Evolutionary conservation across 2,329 filamentous ascomycete genomes (phyloP), one percentile per base, ranked within the genome.

Genomic region (Talaromyces albobiverticillius): DNA sequence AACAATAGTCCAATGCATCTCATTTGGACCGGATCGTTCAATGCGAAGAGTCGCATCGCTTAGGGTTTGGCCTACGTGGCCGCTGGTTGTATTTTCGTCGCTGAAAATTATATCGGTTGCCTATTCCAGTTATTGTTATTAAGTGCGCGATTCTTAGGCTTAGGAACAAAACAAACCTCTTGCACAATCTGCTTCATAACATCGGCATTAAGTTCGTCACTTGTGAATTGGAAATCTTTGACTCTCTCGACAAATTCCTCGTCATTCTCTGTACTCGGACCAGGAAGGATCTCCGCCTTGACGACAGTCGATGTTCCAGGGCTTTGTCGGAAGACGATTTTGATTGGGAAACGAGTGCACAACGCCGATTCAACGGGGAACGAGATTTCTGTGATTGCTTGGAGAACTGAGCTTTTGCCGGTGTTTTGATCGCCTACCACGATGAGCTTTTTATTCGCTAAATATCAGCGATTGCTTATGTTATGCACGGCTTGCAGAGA

Each of bases 331-430:
- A 84, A 70, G 4, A 80, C 71, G 51, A 85, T 79, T 61, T 84
- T 81, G 22, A 82, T 84, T 3, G 82, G 78, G 56, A 84, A 86
- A n/a, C 83, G 74, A 0, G 84, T 87, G 59, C 83, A 87, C 2
- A 84, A 76, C 42, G 78, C 81, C 43, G 81, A 80, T 57, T 82
- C 81, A 51, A 79, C 73, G 0, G 83, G 83, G 46, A 87, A 86
- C 0, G 76, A 76, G 2, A 88, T 79, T 13, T 79, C 76, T 0
- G 83, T 82, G 45, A 87, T 82, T 0, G 84, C 84, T 58, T 87
- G 81, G 0, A 87, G 76, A 0, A 86, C 82, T 0, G 82, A 86
- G 16, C 79, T 83, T 62, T 87, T 87, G 4, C 84, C 84, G 0
- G 79, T 78, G 0, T 79, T 83, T 53, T 83, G 81, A 53, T 84